Percentiles rank a stretch among this genome's conserved stretches.
These are phyloP conservation scores for Ambrosia artemisiifolia DNA, from an alignment of 129 eudicot genomes.

Conservation along the genomic window DNA sequence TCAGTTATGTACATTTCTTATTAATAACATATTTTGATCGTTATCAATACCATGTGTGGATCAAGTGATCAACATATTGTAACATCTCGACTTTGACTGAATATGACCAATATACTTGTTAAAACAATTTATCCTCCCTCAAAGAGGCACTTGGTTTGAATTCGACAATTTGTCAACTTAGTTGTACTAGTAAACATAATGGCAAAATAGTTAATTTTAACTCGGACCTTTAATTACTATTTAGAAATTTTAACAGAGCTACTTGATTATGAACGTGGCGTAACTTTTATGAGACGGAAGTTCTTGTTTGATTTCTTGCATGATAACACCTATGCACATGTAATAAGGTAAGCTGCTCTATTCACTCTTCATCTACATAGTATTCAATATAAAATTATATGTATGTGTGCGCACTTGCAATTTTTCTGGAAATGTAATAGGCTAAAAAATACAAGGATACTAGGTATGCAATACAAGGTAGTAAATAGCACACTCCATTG, in stretches of 20 bases:
- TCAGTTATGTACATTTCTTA: neutral
- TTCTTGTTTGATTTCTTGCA: slow-evolving; percentile 4
- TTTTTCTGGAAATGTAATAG: neutral
- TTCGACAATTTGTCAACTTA: neutral
- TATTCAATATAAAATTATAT: neutral
- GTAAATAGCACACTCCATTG: neutral
- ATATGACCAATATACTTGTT: neutral
- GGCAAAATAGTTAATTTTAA: neutral
- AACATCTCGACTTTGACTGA: neutral
- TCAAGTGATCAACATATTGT: slow-evolving; percentile 1
- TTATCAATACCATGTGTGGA: neutral
- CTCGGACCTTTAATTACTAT: neutral
- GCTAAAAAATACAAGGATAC: neutral
- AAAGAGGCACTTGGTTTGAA: neutral
- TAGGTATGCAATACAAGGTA: neutral
- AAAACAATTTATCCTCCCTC: neutral
- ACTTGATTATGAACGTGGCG: neutral
- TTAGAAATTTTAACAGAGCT: neutral
- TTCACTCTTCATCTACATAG: neutral
- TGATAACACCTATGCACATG: neutral
- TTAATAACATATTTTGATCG: slow-evolving; percentile 1
- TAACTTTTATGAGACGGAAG: neutral
- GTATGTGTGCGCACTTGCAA: neutral
- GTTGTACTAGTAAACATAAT: neutral
- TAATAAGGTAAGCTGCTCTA: neutral